phyloP scores from a whole-genome alignment of 768 basidiomycete genomes.

The Trichaptum fuscoviolaceum region DNA sequence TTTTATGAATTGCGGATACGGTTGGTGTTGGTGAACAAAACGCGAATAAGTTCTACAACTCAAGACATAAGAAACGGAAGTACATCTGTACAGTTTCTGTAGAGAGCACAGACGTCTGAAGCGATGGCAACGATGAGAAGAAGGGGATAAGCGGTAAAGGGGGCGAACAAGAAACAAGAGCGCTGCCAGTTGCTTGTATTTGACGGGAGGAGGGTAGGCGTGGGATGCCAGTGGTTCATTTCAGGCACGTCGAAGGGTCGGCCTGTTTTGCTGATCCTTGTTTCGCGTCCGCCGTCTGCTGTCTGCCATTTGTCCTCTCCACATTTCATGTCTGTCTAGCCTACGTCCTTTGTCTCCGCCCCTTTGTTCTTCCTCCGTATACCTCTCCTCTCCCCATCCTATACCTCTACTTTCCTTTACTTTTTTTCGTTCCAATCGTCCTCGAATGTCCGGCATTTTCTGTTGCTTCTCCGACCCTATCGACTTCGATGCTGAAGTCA shows the following conservation, averaged over 20 bases:
- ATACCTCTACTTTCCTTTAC: not conserved
- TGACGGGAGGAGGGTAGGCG: not conserved
- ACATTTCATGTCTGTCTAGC: not conserved
- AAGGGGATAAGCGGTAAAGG: not conserved
- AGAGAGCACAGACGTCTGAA: not conserved
- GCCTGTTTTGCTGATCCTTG: not conserved
- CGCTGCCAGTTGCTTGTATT: not conserved
- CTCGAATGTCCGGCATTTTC: constrained; percentile 7
- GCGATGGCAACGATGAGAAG: not conserved
- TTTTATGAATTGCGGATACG: too few species aligned
- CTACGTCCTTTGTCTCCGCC: not conserved
- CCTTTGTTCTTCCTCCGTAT: not conserved
- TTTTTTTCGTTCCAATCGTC: not conserved
- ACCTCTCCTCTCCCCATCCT: not conserved
- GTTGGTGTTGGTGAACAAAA: too few species aligned
- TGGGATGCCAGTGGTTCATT: not conserved
- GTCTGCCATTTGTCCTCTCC: constrained; percentile 1
- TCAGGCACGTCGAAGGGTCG: not conserved
- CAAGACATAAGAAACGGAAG: too few species aligned
- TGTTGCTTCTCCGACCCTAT: constrained; percentile 64
- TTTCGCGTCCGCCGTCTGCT: not conserved
- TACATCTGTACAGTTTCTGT: too few species aligned
- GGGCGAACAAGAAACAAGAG: not conserved
- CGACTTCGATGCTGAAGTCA: constrained; percentile 81
- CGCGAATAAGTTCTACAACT: too few species aligned